Base-by-base conservation (phyloP, 2,329 filamentous ascomycete genomes). In the Penicillium expansum region DNA sequence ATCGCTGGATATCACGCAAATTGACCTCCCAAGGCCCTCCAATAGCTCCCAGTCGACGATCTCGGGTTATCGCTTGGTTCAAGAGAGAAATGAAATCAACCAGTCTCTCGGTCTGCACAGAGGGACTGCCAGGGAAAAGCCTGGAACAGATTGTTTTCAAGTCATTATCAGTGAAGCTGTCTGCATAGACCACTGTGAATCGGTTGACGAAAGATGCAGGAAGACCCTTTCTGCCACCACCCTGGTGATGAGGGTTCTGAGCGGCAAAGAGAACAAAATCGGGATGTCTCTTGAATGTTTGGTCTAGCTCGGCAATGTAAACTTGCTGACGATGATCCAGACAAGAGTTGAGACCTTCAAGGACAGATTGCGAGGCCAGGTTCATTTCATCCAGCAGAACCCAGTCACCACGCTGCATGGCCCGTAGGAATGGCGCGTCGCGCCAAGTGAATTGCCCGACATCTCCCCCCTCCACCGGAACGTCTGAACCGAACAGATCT, bases 361-460 rank as follows among this genome's bases (percentile, higher is more conserved):
- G 83, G 2, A 99, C 92, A 5, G 93, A 96, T 71, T 99, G 94
- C 0, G 93, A 97, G 1, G 95, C 94, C 61, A 99, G 78, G 68
- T 99, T 99, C 94, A 99, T 99, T 78, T 99, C 94, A 69, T 99
- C 94, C 0, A 99, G 82, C 29, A 99, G 80, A 11, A 99, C 94
- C 94, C 94, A 99, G 66, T 96, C 90, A 29, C 94, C 94, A 56
- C 86, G 89, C 71, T 97, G 94, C 93, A 99, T 97, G 0, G 94
- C 94, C 70, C 91, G 90, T 20, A 99, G 79, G 71, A 99, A 97
- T 0, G 94, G 92, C 0, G 93, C 94, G 72, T 99, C 93, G 64
- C 92, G 86, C 94, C 94, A 99, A 1, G 90, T 88, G 69, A 99
- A 99, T 58, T 90, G 89, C 1, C 94, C 94, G 8, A 92, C 89